Evolutionary conservation across 2,329 filamentous ascomycete species (phyloP), one percentile per base, ranked within the genome.

Genomic region (Elsinoe batatas): DNA sequence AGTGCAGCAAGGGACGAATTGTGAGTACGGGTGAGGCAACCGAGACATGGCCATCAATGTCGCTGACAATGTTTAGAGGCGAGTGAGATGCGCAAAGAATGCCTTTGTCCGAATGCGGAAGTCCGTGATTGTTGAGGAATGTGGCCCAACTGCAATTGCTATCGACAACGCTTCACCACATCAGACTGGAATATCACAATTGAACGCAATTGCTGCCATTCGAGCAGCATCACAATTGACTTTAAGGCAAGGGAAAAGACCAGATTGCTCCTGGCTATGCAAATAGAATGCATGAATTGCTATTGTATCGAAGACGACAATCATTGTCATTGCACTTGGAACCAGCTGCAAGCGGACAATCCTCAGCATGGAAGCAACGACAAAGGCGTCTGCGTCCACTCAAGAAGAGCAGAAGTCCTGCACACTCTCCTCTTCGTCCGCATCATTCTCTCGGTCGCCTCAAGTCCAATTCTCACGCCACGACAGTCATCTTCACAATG

Each of bases 61-160:
- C 12, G 12, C 32, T 26, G 26, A 51, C 12, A 50, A 32, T 51
- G 18, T 26, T 17, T 5, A 49, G 44, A 13, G 44, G 44, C 17
- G 47, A 22, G 20, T 30, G 35, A 38, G 17, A 12, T 4, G n/a
- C 8, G 5, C 26, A 36, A 18, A 37, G 47, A 51, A 51, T 37
- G 47, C 17, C 47, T 51, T 37, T 51, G 47, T 51, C 18, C 30
- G 47, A n/a, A 51, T 26, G 30, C 47, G 47, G 47, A 50, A 50
- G 20, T 13, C 44, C 15, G 17, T 38, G 32, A 17, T 17, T 35
- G 47, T 13, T n/a, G 47, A 17, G 47, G 47, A 51, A 51, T 51
- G 47, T 20, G 26, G 30, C 18, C 17, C 26, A 12, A 49, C 7
- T 5, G 17, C 13, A 13, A 13, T 26, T 11, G 17, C 20, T 26